Evolutionary conservation across 768 basidiomycete species (phyloP).

Genomic region (Psilocybe tampanensis): DNA sequence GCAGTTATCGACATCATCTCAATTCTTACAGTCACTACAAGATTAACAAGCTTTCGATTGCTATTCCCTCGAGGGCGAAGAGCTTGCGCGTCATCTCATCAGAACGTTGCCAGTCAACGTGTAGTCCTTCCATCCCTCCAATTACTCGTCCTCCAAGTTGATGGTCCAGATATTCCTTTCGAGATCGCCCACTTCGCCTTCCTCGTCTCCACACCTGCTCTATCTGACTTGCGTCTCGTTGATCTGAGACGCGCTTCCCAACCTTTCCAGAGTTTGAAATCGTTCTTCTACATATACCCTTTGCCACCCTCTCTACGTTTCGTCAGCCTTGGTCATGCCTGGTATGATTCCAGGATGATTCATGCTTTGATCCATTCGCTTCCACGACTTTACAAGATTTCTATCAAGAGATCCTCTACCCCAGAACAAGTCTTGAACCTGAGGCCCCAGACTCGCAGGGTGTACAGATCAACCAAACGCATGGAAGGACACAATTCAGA

Average conservation of each 20-base stretch:
- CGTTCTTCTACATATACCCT: constrained; percentile 48
- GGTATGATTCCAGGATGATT: constrained; percentile 46
- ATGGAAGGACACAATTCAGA: constrained; percentile 4
- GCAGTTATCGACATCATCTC: constrained; percentile 59
- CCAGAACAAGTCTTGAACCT: constrained; percentile 37
- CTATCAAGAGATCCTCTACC: constrained; percentile 32
- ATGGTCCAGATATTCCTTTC: constrained; percentile 59
- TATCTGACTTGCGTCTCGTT: constrained; percentile 49
- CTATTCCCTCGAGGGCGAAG: constrained; percentile 48
- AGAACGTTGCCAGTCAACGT: constrained; percentile 28
- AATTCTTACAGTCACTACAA: constrained; percentile 56
- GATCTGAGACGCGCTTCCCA: constrained; percentile 39
- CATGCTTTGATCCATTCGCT: constrained; percentile 35
- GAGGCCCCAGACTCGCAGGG: background rate
- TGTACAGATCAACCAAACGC: background rate
- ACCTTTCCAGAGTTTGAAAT: constrained; percentile 46
- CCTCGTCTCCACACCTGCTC: constrained; percentile 48
- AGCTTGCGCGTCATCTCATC: constrained; percentile 25
- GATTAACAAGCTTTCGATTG: constrained; percentile 55
- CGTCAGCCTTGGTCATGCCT: constrained; percentile 46
- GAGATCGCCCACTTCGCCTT: constrained; percentile 57
- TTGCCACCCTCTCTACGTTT: constrained; percentile 40
- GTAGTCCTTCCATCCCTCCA: constrained; percentile 49
- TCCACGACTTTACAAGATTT: constrained; percentile 33
- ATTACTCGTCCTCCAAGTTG: constrained; percentile 50